phyloP scores from a whole-genome alignment of 352 stramenopile species.

The Pythium phragmitis region DNA sequence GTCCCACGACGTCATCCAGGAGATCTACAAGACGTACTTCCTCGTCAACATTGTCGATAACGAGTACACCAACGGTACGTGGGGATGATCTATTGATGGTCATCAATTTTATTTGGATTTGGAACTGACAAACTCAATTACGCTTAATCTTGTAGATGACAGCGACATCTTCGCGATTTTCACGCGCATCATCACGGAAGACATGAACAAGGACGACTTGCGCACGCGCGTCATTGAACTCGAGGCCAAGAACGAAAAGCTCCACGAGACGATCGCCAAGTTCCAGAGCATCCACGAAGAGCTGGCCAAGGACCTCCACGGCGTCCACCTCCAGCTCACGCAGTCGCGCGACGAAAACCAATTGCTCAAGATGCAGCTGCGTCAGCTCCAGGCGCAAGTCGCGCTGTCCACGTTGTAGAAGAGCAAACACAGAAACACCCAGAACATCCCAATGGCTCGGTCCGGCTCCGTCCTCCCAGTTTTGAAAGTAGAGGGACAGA shows the following conservation, averaged over 20 bases:
- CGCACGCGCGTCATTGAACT: constrained; percentile 67
- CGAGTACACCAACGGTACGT: constrained; percentile 85
- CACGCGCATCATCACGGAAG: constrained; percentile 76
- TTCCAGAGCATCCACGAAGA: constrained; percentile 67
- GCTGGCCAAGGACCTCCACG: constrained; percentile 47
- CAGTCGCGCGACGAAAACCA: constrained; percentile 54
- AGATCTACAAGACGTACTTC: constrained; percentile 96
- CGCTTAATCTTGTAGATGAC: constrained; percentile 37
- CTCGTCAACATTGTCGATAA: constrained; percentile 99
- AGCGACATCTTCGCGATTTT: constrained; percentile 86
- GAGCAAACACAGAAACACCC: background rate
- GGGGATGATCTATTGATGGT: background rate
- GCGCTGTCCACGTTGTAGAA: constrained; percentile 45
- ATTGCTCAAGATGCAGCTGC: constrained; percentile 57
- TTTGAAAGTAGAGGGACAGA: background rate
- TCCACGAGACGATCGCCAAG: constrained; percentile 72
- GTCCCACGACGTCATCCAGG: constrained; percentile 56
- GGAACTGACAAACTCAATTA: background rate
- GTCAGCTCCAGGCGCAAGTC: constrained; percentile 58
- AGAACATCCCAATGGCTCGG: constrained; percentile 25
- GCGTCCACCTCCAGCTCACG: constrained; percentile 47
- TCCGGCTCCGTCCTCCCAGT: constrained; percentile 23
- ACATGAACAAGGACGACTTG: constrained; percentile 78
- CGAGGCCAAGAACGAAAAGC: constrained; percentile 68
- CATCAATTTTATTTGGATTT: background rate